Percentiles rank a stretch among this genome's conserved stretches.
Evolutionary conservation across 83 land plant species (phyloP).

Genomic region (Larix sibirica): DNA sequence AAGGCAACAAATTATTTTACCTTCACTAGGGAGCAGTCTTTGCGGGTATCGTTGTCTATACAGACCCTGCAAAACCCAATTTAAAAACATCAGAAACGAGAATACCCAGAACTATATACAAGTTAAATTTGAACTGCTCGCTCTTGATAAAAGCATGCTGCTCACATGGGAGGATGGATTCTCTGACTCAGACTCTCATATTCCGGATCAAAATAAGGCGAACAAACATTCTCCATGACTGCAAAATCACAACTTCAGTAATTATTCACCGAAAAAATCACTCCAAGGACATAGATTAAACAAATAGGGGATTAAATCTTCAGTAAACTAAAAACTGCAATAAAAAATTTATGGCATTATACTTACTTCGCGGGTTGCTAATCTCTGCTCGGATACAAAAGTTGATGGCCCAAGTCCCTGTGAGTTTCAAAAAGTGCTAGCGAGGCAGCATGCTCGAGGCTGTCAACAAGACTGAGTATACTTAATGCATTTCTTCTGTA

Average conservation of each 20-base stretch:
- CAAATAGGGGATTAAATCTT: neutral
- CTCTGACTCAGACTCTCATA: slow-evolving; percentile 59
- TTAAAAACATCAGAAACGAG: neutral
- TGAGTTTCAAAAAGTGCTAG: neutral
- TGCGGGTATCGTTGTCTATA: slow-evolving; percentile 64
- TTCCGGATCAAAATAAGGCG: slow-evolving; percentile 82
- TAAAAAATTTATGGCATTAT: neutral
- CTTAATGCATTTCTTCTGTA: neutral
- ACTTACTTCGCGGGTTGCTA: neutral
- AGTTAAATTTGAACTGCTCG: neutral
- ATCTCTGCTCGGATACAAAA: too few relatives aligned
- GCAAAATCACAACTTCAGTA: neutral
- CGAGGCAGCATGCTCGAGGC: neutral
- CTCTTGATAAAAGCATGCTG: neutral
- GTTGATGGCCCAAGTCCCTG: too few relatives aligned
- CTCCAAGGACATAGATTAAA: neutral
- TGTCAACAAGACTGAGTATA: neutral
- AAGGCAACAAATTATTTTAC: slow-evolving; percentile 25
- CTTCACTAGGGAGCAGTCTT: slow-evolving; percentile 84
- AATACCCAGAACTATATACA: neutral
- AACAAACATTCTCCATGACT: slow-evolving; percentile 37
- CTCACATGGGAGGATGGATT: slow-evolving; percentile 71
- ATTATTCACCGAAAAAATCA: neutral
- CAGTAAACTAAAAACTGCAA: neutral
- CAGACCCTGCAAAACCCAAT: slow-evolving; percentile 56